Evolutionary conservation across 2,329 filamentous ascomycete species (phyloP), one percentile per base, ranked within the genome.

Genomic region (Falciphora oryzae): DNA sequence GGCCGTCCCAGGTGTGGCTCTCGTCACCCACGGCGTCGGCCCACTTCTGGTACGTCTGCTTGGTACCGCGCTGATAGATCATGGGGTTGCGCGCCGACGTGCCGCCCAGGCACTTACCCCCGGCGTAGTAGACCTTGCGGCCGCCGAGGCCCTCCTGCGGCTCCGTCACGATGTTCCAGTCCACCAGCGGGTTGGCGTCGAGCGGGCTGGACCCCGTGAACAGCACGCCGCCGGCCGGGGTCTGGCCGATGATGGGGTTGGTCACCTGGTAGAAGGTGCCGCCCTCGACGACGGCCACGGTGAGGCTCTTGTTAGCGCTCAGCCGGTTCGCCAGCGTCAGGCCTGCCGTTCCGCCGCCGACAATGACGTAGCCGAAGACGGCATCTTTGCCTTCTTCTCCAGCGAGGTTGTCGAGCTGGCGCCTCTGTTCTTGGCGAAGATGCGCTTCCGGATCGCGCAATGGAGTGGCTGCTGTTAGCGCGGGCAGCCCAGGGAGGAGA

Each of bases 311-410:
- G n/a, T 74, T 68, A 13, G 75, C 73, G 28, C 64, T 65, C 0
- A 79, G 70, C 2, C 77, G 71, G 22, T 68, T 69, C 3, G 73
- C 77, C 1, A 79, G 61, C 0, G 72, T 70, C 53, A 75, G 70
- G 32, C 77, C 77, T 2, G 75, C 76, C 0, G 73, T 78, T 27
- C 77, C 77, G 38, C 77, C 77, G 35, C 78, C 77, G 28, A 77
- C 70, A 11, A 79, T 38, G 16, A 62, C 60, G 14, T 62, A 62
- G 35, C 18, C 35, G 14, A 38, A 38, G 35, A 38, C 14, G 14
- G 14, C 35, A 38, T 38, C 35, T 1, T 16, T 16, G 35, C 35
- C 35, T 14, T 38, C 35, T 2, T 38, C 35, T 5, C 35, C 35
- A 14, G 35, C 35, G 35, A 38, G 35, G 3, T 11, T 16, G 35